Base-by-base conservation (phyloP, 352 stramenopile genomes). In the Phytophthora macrochlamydospora region DNA sequence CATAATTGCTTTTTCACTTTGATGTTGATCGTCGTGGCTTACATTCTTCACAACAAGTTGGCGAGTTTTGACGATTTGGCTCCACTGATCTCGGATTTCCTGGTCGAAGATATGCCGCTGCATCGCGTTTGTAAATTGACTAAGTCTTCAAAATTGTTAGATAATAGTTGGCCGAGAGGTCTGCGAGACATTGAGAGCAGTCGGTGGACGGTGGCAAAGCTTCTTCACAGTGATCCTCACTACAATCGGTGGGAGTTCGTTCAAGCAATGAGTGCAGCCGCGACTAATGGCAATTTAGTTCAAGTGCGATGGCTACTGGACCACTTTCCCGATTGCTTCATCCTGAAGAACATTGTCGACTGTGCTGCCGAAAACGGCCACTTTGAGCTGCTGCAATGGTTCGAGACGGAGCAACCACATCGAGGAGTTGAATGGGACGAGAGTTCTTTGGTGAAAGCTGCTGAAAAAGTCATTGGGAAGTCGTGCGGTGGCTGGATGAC, bases 181-280 rank as follows among this genome's bases (percentile, higher is more conserved):
- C 53, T 52, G 1, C 40, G 40, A 49, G 43, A 49, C 43, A n/a
- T 30, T 18, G 29, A 49, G 7, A 49, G 7, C 43, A 28, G 11
- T 49, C n/a, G n/a, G 13, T 30, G 54, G 54, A 51, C 9, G 6
- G 24, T 60, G 7, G 42, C 54, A 7, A 51, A 60, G 32, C n/a
- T 60, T 3, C 8, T 60, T 2, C 29, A 49, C 18, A 51, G 28
- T 28, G 6, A 43, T 2, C 13, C 0, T 1, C 29, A 60, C 31
- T 45, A 60, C 43, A 30, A 7, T 28, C 43, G 29, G 14, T 49
- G 43, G 43, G 43, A 60, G 31, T 45, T 60, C 14, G 30, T 30
- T 28, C 43, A 7, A 11, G 43, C 42, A 14, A 32, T 60, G 29
- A 5, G 43, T 49, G 12, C 13, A n/a, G 43, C 43, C 2, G 43